Conservation (phyloP, 2,329 filamentous ascomycete genomes). For the Lithohypha guttulata region DNA sequence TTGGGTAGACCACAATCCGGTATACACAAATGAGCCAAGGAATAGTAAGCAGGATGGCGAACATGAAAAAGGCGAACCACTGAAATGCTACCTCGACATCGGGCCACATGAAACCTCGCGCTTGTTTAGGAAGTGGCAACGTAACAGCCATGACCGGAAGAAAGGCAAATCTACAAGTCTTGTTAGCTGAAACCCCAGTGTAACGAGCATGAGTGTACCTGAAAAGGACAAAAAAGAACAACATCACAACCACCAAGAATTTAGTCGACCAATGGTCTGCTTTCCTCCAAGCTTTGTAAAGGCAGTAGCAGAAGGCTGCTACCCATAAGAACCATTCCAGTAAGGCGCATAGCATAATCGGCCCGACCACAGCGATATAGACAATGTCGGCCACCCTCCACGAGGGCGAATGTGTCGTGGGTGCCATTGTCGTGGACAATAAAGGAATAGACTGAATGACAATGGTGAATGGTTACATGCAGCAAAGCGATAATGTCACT, state of each 20-base stretch:
- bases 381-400: constrained; percentile 51
- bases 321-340: constrained; percentile 95
- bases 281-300: constrained; percentile 78
- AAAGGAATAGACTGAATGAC: constrained; percentile 2
- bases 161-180: constrained; percentile 57
- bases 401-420: neutral
- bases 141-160: constrained; percentile 92
- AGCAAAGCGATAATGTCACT: neutral
- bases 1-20: constrained; percentile 74
- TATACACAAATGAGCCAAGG: constrained; percentile 93
- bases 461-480: constrained; percentile 2
- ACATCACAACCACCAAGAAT: constrained; percentile 65
- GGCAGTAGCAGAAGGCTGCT: constrained; percentile 83
- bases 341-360: constrained; percentile 71
- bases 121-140: constrained; percentile 62
- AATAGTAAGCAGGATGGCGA: constrained; percentile 70
- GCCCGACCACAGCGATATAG: constrained; percentile 69
- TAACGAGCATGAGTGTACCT: constrained; percentile 45
- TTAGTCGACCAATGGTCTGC: constrained; percentile 79
- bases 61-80: constrained; percentile 94
- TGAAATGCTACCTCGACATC: constrained; percentile 63
- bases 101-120: constrained; percentile 62
- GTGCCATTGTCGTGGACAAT: neutral
- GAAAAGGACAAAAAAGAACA: constrained; percentile 60
- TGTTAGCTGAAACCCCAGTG: constrained; percentile 1